These are phyloP conservation scores for Batkoa obscura DNA, from an alignment of 371 early-diverging fungal species.

Conservation along the genomic window DNA sequence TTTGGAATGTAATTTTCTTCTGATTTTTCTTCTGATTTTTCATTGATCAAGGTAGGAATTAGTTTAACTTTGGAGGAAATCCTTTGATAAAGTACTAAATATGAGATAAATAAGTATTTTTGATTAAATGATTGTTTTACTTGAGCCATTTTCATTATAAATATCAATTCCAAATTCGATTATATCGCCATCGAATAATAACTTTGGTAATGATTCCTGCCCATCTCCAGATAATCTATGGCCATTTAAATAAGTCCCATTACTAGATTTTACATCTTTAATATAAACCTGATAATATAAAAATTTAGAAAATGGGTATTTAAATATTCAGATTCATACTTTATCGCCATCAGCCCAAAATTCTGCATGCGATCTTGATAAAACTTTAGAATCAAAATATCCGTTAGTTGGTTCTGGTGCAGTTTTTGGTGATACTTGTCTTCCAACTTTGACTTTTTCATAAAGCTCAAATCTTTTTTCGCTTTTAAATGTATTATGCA, in stretches of 20 bases:
- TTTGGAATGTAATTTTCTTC: too few relatives aligned
- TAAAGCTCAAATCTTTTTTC: slow-evolving; percentile 37
- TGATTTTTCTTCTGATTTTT: too few relatives aligned
- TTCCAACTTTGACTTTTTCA: slow-evolving; percentile 45
- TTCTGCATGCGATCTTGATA: slow-evolving; percentile 67
- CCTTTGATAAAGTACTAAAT: too few relatives aligned
- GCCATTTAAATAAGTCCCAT: slow-evolving; percentile 77
- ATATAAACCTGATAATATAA: slow-evolving; percentile 45
- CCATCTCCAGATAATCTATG: slow-evolving; percentile 47
- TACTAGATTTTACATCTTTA: slow-evolving; percentile 60
- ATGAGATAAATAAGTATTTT: too few relatives aligned
- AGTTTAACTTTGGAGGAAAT: too few relatives aligned
- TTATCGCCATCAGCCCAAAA: slow-evolving; percentile 47
- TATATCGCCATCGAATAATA: slow-evolving; percentile 37
- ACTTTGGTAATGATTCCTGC: slow-evolving; percentile 33
- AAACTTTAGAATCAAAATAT: slow-evolving; percentile 72
- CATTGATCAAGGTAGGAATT: too few relatives aligned
- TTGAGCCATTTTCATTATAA: slow-evolving; percentile 28
- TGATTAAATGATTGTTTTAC: slow-evolving; percentile 12
- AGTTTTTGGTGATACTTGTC: slow-evolving; percentile 46
- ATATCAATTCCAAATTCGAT: slow-evolving; percentile 81
- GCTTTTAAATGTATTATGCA: slow-evolving; percentile 32
- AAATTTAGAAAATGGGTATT: neutral
- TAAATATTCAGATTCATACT: neutral
- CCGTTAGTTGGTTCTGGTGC: slow-evolving; percentile 48